Evolutionary conservation across 2,329 filamentous ascomycete species (phyloP).

Genomic region (Epichloe sibirici): DNA sequence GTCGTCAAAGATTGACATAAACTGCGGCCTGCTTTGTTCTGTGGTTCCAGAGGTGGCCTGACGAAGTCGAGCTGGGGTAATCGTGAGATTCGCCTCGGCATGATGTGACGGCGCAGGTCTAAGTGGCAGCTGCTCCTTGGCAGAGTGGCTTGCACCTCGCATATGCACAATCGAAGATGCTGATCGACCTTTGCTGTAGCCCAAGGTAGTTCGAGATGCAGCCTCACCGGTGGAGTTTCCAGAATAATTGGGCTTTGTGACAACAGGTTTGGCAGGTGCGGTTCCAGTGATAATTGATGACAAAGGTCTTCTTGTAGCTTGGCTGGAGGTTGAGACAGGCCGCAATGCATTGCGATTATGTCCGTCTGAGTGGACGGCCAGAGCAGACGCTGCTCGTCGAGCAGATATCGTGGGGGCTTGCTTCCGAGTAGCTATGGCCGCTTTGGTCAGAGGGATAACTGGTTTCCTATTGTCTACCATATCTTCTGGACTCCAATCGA

Average conservation of each 20-base stretch:
- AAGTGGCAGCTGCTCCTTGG: conserved; percentile 6
- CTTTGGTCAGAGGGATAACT: neutral
- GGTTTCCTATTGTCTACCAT: conserved; percentile 31
- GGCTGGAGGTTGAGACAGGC: neutral
- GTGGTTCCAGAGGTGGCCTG: conserved; percentile 11
- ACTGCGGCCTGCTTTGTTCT: conserved; percentile 32
- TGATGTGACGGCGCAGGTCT: conserved; percentile 8
- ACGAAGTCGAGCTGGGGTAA: conserved; percentile 31
- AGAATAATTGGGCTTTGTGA: conserved; percentile 36
- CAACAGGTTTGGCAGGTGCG: conserved; percentile 25
- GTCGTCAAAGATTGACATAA: conserved; percentile 47
- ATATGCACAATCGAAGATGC: conserved; percentile 33
- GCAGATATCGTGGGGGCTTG: conserved; percentile 25
- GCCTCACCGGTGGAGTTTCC: conserved; percentile 50
- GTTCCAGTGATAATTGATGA: conserved; percentile 19
- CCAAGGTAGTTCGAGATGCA: conserved; percentile 69
- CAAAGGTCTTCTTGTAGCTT: conserved; percentile 14
- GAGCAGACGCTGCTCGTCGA: conserved; percentile 39
- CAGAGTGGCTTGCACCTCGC: conserved; percentile 9
- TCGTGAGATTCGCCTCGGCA: conserved; percentile 23
- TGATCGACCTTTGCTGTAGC: conserved; percentile 67
- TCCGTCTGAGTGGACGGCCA: conserved; percentile 28
- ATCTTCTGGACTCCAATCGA: conserved; percentile 48
- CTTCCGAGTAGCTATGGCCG: conserved; percentile 6
- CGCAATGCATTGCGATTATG: neutral